These are phyloP conservation scores for Talaromyces sp. DNA, from an alignment of 2,329 filamentous ascomycete species.

Conservation along the genomic window DNA sequence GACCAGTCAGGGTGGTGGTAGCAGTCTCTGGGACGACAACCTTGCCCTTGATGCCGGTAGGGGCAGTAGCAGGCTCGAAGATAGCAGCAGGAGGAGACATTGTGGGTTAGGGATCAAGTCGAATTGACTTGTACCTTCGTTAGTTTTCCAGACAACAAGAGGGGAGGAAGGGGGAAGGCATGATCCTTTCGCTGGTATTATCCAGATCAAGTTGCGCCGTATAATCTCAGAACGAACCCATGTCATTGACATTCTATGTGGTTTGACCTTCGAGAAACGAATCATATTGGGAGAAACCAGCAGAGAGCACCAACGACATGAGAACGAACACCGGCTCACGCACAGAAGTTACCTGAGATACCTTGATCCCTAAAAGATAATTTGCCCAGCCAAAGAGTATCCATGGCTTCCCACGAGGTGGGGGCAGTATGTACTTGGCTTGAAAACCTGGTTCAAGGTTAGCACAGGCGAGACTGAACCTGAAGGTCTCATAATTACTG, in stretches of 20 bases:
- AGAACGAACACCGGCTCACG: slow-evolving; percentile 68
- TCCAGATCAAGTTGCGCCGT: slow-evolving; percentile 98
- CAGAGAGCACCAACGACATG: slow-evolving; percentile 22
- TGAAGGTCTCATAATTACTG: slow-evolving; percentile 23
- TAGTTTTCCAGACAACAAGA: slow-evolving; percentile 42
- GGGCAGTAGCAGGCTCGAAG: slow-evolving; percentile 52
- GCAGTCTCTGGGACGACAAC: slow-evolving; percentile 51
- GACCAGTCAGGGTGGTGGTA: slow-evolving; percentile 36
- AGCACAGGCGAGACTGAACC: slow-evolving; percentile 8
- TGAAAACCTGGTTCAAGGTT: slow-evolving; percentile 17
- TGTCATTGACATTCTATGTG: slow-evolving; percentile 4
- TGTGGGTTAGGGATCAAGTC: slow-evolving; percentile 44
- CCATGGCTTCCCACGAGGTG: slow-evolving; percentile 40
- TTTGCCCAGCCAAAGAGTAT: slow-evolving; percentile 41
- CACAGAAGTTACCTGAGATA: slow-evolving; percentile 53
- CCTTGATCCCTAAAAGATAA: slow-evolving; percentile 49
- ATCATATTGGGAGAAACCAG: neutral
- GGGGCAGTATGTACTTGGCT: slow-evolving; percentile 27
- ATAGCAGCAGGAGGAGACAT: slow-evolving; percentile 81
- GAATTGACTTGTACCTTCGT: slow-evolving; percentile 29
- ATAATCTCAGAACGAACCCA: slow-evolving; percentile 69
- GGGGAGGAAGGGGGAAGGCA: slow-evolving; percentile 64
- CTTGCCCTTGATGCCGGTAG: slow-evolving; percentile 45
- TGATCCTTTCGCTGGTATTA: slow-evolving; percentile 99
- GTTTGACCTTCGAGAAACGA: neutral